Base-by-base conservation (phyloP, 2,329 filamentous ascomycete genomes). In the Thermothelomyces thermophilus region DNA sequence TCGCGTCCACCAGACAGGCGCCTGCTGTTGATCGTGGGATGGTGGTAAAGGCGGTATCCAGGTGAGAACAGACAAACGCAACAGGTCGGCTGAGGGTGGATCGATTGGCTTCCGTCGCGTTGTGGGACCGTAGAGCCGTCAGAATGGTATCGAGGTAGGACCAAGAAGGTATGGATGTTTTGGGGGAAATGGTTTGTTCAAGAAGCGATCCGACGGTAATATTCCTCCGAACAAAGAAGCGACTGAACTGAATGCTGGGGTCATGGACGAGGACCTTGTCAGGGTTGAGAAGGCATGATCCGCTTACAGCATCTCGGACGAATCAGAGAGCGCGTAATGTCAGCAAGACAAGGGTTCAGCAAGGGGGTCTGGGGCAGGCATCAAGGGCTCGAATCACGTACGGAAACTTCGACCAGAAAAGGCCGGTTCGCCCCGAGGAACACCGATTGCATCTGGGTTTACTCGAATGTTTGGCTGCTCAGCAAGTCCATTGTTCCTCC, bases 291-390 rank as follows among this genome's bases (percentile, higher is more conserved):
- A 26, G 41, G n/a, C 14, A 45, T 30, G 50, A 48, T 51, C 58
- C 57, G 46, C 51, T 34, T 48, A 35, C 7, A 33, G 13, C 35
- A 31, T 10, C 17, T 20, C n/a, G 17, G 33, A 24, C 59, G 35
- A 61, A 61, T 60, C 51, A 58, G 5, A 41, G 26, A 11, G 9
- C 36, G 26, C 33, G 48, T 40, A 61, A 57, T 60, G 59, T 61
- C 58, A 61, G 59, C 59, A 61, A n/a, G 55, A 46, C 48, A 48
- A n/a, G 48, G 22, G 41, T 33, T 30, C 42, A 41, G 46, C 48
- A 49, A n/a, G n/a, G 46, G 51, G 48, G 30, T 2, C 35, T 47
- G 17, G 34, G n/a, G 20, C 49, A 42, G 40, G 49, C 46, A 50
- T 50, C 40, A 48, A 34, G 34, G 37, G 22, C 35, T 31, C 34